Base-by-base conservation (phyloP, 2,329 filamentous ascomycete species). In the Penicillium sp. region DNA sequence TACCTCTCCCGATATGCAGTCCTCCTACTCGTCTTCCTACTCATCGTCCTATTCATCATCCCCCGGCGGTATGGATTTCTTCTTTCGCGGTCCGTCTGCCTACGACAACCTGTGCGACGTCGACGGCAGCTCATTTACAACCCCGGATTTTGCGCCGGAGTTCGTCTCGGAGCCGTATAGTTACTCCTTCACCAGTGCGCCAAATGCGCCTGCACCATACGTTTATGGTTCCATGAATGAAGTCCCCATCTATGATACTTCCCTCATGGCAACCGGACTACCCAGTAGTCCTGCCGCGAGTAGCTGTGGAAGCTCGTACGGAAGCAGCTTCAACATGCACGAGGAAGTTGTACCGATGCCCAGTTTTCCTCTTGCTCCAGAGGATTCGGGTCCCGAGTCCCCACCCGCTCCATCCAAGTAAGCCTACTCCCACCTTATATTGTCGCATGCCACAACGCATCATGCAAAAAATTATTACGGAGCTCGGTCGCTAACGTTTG, bases 321-420 rank as follows among this genome's bases (percentile, higher is more conserved):
- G 55, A 13, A 56, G 54, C 37, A 64, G 42, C 39, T 65, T 63
- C 56, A 63, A 59, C 44, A 46, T 55, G 14, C 54, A 57, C 9
- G 65, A 67, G 42, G 65, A 66, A 4, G 49, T 67, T 21, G 31
- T 33, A 16, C 31, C 56, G 2, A 51, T 66, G 24, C 64, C 65
- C 14, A 55, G 19, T 39, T 64, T 56, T 33, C 64, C 60, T 19
- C 44, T 57, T 49, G 48, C 44, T 21, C 52, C 47, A 19, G 61
- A 67, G 9, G 58, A 64, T 42, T 59, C 63, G 4, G 52, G 57
- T 7, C 54, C 61, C 2, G 63, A 67, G 24, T 65, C 59, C 9
- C 58, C 64, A n/a, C 58, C 63, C 4, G 54, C 67, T 35, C 45
- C 58, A 27, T 53, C 64, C 48, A 71, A 70, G 70, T 72, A 65